Evolutionary conservation across 306 rosid species (phyloP), one percentile per base, ranked within the genome.

Genomic region (Echinosophora koreensis): DNA sequence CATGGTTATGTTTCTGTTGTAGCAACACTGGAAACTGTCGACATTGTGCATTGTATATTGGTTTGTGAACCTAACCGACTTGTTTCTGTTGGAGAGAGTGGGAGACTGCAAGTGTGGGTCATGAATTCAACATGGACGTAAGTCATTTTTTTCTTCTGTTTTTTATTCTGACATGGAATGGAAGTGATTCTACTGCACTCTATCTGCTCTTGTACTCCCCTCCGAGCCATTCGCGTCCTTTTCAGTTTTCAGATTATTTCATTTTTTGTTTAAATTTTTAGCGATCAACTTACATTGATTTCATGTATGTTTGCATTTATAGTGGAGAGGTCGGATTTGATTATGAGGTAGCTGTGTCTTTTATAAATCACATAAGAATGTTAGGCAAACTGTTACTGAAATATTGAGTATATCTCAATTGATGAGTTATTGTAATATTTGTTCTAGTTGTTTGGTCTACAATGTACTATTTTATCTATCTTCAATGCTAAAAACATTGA

Each of bases 101-200:
- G 98, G 77, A 90, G 91, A 77, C 68, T 94, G 77, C 93, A 88
- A 83, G 82, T 94, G 69, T 94, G 97, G 97, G 80, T 87, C 84
- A 84, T 94, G 98, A 88, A 89, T 86, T 86, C 98, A 75, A 73
- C 81, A 84, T 94, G 98, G 98, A 86, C 94, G 98, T 94, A 79
- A 79, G 81, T 77, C 37, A 14, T 35, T 35, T 35, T 12, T 12
- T 0, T 12, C 13, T 47, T 13, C 6, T 47, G 5, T 12, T 47
- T 47, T 47, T 13, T 12, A 4, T 47, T 14, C 52, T 47, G 16
- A 73, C 81, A 84, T 94, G 97, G 97, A 86, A 84, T 94, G 97
- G 97, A 86, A 94, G 98, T 91, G 80, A 79, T 82, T 77, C 39
- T 18, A 17, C 16, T 47, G 27, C 66, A 63, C 61, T 51, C 47